These are phyloP conservation scores for Podila clonocystis DNA, from an alignment of 192 early-diverging fungal genomes.

Conservation along the genomic window DNA sequence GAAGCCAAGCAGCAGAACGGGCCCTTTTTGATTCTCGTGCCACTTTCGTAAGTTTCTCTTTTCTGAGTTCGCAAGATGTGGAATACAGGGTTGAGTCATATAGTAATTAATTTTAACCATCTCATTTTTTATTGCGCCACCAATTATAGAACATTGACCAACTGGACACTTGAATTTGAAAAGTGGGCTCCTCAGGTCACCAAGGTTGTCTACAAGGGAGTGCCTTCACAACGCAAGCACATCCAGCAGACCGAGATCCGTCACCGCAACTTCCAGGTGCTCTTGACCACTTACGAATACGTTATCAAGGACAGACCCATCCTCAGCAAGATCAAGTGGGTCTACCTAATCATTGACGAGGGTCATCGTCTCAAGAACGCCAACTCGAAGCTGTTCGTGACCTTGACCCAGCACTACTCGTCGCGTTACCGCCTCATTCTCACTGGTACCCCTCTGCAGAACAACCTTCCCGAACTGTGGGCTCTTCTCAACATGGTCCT, in stretches of 20 bases:
- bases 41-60: slow-evolving; percentile 78
- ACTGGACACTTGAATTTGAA: slow-evolving; percentile 98
- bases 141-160: slow-evolving; percentile 80
- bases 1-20: slow-evolving; percentile 95
- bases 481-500: slow-evolving; percentile 95
- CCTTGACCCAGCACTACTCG: slow-evolving; percentile 88
- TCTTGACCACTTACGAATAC: slow-evolving; percentile 98
- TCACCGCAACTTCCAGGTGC: slow-evolving; percentile 88
- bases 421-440: slow-evolving; percentile 94
- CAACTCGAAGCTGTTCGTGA: slow-evolving; percentile 85
- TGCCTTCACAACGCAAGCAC: slow-evolving; percentile 74
- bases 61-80: slow-evolving; percentile 41
- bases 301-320: slow-evolving; percentile 92
- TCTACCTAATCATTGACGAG: slow-evolving; percentile 99
- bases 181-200: slow-evolving; percentile 94
- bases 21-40: slow-evolving; percentile 97
- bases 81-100: no score
- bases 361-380: slow-evolving; percentile 99
- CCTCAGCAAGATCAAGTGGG: slow-evolving; percentile 94
- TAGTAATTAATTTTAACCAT: not conserved
- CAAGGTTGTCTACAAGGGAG: slow-evolving; percentile 95
- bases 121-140: not conserved
- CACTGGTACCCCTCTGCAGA: slow-evolving; percentile 99
- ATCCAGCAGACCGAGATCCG: slow-evolving; percentile 77
- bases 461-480: slow-evolving; percentile 98